Conservation (phyloP, 345 rosid species). For the Isatis tinctoria region DNA sequence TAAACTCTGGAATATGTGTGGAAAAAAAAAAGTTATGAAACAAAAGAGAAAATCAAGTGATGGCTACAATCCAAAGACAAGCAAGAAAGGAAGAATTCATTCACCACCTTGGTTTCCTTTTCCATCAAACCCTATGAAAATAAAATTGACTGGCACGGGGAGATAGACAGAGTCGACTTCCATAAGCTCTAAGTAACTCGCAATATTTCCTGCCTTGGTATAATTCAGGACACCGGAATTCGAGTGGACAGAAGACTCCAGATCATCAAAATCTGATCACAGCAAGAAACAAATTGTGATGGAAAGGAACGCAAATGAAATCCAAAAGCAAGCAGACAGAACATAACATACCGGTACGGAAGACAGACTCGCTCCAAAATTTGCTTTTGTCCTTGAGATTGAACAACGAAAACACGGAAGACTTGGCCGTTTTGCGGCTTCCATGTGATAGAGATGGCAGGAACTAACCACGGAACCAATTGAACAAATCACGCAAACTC, state of each 20-base stretch:
- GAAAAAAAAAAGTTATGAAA: conserved; percentile 13
- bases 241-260: conserved; percentile 53
- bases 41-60: conserved; percentile 4
- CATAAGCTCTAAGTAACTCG: conserved; percentile 76
- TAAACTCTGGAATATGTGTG: conserved; percentile 48
- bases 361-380: conserved; percentile 90
- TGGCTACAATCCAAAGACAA: conserved; percentile 1
- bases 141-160: conserved; percentile 92
- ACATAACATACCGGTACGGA: conserved; percentile 48
- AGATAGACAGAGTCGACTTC: conserved; percentile 86
- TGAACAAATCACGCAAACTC: conserved; percentile 6
- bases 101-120: conserved; percentile 98
- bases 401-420: conserved; percentile 85
- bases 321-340: not conserved
- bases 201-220: conserved; percentile 83
- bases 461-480: conserved; percentile 38
- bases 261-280: conserved; percentile 61
- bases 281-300: not conserved
- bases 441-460: conserved; percentile 34
- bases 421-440: conserved; percentile 38
- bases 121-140: conserved; percentile 94
- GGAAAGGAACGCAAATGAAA: not conserved
- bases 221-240: conserved; percentile 58
- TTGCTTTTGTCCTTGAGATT: conserved; percentile 81
- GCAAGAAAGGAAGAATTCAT: not conserved